Percentiles rank a stretch among this genome's conserved stretches.
These are phyloP conservation scores for Oxytropis ochrocephala DNA, from an alignment of 306 rosid species.

Conservation along the genomic window DNA sequence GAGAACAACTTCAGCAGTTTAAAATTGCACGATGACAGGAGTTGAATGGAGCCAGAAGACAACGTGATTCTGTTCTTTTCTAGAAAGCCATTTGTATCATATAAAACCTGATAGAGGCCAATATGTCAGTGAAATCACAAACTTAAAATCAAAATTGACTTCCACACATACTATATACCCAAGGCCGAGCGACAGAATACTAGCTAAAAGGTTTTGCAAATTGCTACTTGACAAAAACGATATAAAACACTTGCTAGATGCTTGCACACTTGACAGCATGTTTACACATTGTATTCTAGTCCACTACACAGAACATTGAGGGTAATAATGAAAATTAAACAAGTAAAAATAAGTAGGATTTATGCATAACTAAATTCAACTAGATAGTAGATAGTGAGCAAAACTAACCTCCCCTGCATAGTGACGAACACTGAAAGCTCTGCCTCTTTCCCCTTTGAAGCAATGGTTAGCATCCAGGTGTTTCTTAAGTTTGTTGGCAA, in stretches of 20 bases:
- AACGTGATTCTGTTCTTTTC: constrained; percentile 66
- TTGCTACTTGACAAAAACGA: not conserved
- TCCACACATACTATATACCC: not conserved
- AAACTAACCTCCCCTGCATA: constrained; percentile 92
- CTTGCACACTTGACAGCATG: constrained; percentile 7
- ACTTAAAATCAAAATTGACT: constrained; percentile 6
- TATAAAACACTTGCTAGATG: not conserved
- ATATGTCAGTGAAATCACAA: constrained; percentile 25
- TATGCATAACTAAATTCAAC: constrained; percentile 5
- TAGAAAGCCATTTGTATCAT: constrained; percentile 81
- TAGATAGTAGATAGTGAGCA: constrained; percentile 17
- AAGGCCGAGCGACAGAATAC: not conserved
- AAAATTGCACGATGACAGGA: constrained; percentile 64
- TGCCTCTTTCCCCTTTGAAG: constrained; percentile 78
- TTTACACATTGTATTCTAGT: constrained; percentile 5
- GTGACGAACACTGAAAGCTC: constrained; percentile 72
- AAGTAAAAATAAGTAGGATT: not conserved
- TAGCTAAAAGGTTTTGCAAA: not conserved
- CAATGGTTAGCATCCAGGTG: constrained; percentile 48
- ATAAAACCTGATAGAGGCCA: constrained; percentile 54
- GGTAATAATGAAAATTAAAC: not conserved
- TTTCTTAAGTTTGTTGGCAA: constrained; percentile 68
- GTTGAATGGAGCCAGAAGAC: constrained; percentile 49
- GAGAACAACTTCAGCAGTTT: constrained; percentile 54
- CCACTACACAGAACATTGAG: not conserved